Evolutionary conservation across 2,329 filamentous ascomycete genomes (phyloP).

Genomic region (Colletotrichum sp.): DNA sequence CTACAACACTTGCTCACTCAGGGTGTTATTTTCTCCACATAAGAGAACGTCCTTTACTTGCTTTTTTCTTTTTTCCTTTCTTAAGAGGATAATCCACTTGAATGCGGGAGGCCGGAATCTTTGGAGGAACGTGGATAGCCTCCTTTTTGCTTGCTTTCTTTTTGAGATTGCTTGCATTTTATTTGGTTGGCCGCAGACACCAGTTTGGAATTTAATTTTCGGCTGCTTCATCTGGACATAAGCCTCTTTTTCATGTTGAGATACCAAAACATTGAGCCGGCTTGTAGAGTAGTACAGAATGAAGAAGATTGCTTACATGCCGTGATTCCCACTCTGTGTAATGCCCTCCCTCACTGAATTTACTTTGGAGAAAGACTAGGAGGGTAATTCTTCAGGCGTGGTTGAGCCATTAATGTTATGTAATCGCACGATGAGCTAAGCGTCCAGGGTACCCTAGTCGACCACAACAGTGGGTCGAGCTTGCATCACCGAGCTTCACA

Average conservation of each 20-base stretch:
- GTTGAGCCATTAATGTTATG: neutral
- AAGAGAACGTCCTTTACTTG: neutral
- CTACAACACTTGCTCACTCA: neutral
- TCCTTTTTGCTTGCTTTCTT: neutral
- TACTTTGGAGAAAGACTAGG: neutral
- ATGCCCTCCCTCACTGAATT: neutral
- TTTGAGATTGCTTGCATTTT: neutral
- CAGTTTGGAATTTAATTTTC: neutral
- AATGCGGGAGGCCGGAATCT: neutral
- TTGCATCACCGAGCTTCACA: slow-evolving; percentile 19
- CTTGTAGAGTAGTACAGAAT: slow-evolving; percentile 1
- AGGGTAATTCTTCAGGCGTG: neutral
- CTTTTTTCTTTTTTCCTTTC: neutral
- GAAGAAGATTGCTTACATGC: neutral
- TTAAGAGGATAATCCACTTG: neutral
- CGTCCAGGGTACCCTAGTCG: neutral
- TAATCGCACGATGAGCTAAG: slow-evolving; percentile 10
- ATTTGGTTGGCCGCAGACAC: neutral
- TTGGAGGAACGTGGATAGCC: neutral
- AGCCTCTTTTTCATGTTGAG: neutral
- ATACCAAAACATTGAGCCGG: neutral
- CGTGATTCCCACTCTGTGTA: neutral
- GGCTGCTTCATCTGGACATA: neutral
- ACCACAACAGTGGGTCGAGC: neutral
- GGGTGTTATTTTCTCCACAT: neutral